Base-by-base conservation (phyloP, 305 asterid species). In the Fraxinus greggii region DNA sequence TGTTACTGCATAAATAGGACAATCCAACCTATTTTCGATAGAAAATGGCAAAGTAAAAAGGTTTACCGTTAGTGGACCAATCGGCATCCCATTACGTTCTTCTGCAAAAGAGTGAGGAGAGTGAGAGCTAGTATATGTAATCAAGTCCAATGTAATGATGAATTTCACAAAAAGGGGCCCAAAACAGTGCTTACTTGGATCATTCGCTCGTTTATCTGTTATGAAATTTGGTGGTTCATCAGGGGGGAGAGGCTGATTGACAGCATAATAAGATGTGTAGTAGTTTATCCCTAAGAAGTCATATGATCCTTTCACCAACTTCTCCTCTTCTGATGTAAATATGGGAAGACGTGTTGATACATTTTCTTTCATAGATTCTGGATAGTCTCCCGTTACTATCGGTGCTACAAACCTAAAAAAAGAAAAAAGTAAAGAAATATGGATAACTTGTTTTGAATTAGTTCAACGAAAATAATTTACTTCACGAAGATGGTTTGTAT, bases 201-300 rank as follows among this genome's bases (percentile, higher is more conserved):
- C 74, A 10, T 78, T 69, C 75, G 84, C 76, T 38, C 78, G 85
- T 67, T 78, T 81, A 80, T 90, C 89, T 31, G 77, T 79, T 4
- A 33, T 54, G 80, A 84, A 85, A 87, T 86, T 86, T 54, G 84
- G 81, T 79, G 70, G 72, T 3, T 75, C 19, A 28, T 40, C 69
- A 23, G 56, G 56, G 4, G 56, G 56, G n/a, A 56, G 88, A 89
- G 72, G 36, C 33, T 54, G 80, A 81, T 87, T 32, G 48, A 85
- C 56, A 1, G 83, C 93, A 83, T 90, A 90, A 56, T 86, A 79
- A 33, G 92, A 76, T 2, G 93, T 90, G 19, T 90, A 90, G 19
- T 90, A 90, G 75, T 89, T 89, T 74, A 89, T 78, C 3, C 92
- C 92, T 29, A 89, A 28, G 59, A 56, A 56, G 26, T 56, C 67